Conservation (phyloP, 495 filamentous ascomycete genomes). For the Lasiosphaeria hispida region DNA sequence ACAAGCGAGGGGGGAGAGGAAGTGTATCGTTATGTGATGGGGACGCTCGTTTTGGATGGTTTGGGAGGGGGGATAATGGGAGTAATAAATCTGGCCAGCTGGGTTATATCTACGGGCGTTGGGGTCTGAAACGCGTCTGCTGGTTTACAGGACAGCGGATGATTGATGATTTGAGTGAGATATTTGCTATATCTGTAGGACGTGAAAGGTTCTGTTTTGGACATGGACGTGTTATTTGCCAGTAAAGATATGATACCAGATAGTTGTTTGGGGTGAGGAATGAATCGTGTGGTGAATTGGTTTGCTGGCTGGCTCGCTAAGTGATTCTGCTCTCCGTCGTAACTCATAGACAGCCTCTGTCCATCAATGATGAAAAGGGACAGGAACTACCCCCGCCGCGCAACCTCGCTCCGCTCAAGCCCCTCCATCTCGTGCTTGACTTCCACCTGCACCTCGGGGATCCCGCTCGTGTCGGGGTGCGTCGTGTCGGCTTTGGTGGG, state of each 20-base stretch:
- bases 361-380: not conserved
- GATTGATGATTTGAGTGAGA: too few relatives aligned
- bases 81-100: too few relatives aligned
- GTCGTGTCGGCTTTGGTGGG: slow-evolving; percentile 5
- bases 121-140: not conserved
- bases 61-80: too few relatives aligned
- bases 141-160: not conserved
- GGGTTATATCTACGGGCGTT: too few relatives aligned
- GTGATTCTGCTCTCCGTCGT: too few relatives aligned
- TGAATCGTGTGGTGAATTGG: not conserved
- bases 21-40: slow-evolving; percentile 55
- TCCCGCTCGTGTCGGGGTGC: not conserved
- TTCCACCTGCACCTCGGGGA: slow-evolving; percentile 5
- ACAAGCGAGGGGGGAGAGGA: slow-evolving; percentile 40
- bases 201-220: not conserved
- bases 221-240: not conserved
- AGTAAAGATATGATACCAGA: slow-evolving; percentile 15
- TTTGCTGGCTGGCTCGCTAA: too few relatives aligned
- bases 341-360: not conserved
- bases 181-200: too few relatives aligned
- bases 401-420: slow-evolving; percentile 7
- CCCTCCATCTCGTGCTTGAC: slow-evolving; percentile 7
- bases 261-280: slow-evolving; percentile 4
- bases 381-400: not conserved
- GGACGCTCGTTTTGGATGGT: not conserved